A percentile compares a stretch with the other conserved stretches of the same genome.
phyloP scores from a whole-genome alignment of 192 early-diverging fungal genomes.

The Podila epicladia region DNA sequence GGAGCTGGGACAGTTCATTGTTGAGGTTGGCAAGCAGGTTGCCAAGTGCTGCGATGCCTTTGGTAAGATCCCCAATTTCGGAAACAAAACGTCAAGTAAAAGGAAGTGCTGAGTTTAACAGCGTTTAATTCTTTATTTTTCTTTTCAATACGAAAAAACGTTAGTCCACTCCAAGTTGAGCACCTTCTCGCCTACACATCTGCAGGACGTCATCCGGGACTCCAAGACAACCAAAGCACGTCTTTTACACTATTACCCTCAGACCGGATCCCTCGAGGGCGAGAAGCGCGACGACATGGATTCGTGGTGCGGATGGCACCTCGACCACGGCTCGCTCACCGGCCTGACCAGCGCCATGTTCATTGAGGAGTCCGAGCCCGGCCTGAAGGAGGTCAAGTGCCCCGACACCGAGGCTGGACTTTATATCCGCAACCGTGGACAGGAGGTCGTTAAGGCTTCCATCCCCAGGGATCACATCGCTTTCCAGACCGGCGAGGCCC shows the following conservation, averaged over 20 bases:
- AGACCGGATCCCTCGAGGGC: constrained; percentile 22
- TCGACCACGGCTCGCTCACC: constrained; percentile 73
- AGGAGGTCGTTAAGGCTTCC: constrained; percentile 54
- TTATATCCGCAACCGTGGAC: constrained; percentile 65
- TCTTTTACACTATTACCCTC: constrained; percentile 74
- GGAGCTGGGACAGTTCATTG: constrained; percentile 65
- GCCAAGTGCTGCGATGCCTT: constrained; percentile 68
- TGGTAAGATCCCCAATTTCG: constrained; percentile 6
- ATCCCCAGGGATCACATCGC: constrained; percentile 71
- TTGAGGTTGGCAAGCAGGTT: constrained; percentile 63
- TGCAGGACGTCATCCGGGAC: constrained; percentile 61
- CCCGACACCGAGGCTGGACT: constrained; percentile 62
- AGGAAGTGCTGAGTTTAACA: too few relatives aligned
- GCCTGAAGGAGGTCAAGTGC: constrained; percentile 39
- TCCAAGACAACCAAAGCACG: constrained; percentile 70
- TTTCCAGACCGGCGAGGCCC: constrained; percentile 76
- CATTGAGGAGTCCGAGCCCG: constrained; percentile 57
- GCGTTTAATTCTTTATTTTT: background rate
- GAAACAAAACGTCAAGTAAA: too few relatives aligned
- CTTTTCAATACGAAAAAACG: background rate
- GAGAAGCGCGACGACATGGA: constrained; percentile 55
- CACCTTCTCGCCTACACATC: constrained; percentile 53
- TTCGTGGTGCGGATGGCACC: constrained; percentile 77
- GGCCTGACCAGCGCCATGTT: constrained; percentile 72
- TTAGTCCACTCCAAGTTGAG: constrained; percentile 49